Evolutionary conservation across 306 rosid species (phyloP), one percentile per base, ranked within the genome.

Genomic region (Acacia crassicarpa): DNA sequence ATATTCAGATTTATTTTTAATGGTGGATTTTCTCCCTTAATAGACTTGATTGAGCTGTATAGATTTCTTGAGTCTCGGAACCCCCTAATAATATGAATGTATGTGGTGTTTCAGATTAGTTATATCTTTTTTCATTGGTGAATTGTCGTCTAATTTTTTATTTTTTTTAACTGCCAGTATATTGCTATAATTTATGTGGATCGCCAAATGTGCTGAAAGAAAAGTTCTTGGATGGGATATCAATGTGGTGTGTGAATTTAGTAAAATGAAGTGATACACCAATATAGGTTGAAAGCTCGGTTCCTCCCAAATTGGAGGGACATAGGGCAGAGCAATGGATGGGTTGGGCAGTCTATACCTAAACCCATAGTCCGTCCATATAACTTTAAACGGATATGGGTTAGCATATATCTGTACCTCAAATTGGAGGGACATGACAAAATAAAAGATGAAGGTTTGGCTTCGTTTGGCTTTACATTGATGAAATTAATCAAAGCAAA

Each of bases 11-110:
- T 17, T 59, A 8, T 56, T 67, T 75, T 33, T 38, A 78, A 40
- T 56, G 67, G 67, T 89, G 81, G 81, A 77, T 48, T 66, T 87
- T 78, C 67, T 81, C 63, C 83, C 74, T 68, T 30, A 32, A 80
- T 67, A 77, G 54, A 72, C 76, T 62, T 81, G 78, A 87, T 78
- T 67, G 81, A 77, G 83, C 85, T 86, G 85, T 86, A 86, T 74
- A 87, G 81, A 81, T 75, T 78, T 84, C 70, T 74, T 13, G 72
- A 59, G 84, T 75, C 80, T 84, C 73, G 71, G 67, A 77, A 78
- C 72, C 82, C 72, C 82, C 62, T 82, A 78, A 78, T 68, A 74
- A 77, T 44, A 77, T 49, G 76, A 78, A 23, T 30, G 25, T 65
- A 40, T 78, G 83, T 78, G 83, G 77, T 68, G 30, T 41, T 80